Evolutionary conservation across 73 alveolate species (phyloP), one percentile per base, ranked within the genome.

Genomic region (Symbiodinium pilosum): DNA sequence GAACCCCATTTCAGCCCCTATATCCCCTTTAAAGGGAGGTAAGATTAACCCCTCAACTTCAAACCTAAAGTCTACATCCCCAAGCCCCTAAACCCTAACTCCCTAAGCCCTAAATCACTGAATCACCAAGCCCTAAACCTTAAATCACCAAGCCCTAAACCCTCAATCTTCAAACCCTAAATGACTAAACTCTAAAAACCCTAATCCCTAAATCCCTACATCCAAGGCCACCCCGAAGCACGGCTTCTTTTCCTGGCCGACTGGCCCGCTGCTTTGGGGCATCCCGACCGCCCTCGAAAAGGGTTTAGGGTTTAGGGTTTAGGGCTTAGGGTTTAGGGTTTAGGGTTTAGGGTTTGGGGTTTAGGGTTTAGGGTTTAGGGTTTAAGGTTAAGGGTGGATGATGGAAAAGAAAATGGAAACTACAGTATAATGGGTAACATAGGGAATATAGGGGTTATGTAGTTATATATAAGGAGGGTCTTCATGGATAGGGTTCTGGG

Each of bases 241-340:
- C 81, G 39, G 0, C 1, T 64, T 18, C 81, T 64, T 18, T 38
- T 64, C 81, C 38, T 64, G 38, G 81, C 81, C 20, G 81, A 64
- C 81, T 64, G 81, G 81, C 81, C 81, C 30, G 81, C 81, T 9
- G 81, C 81, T 18, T 38, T 64, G 38, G 81, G 81, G 81, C 30
- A 18, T 34, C 81, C 81, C 38, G 81, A 38, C 41, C 34, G 38
- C 0, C 38, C 4, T 30, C 12, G 21, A 9, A 9, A 47, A 14
- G 59, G 59, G 59, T 47, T 47, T 64, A 20, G 73, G 73, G 36
- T 47, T 26, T 64, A 1, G 81, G 18, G 81, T 64, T 64, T 47
- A 28, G 81, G 39, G 38, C 26, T 56, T 0, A 3, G 75, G 75
- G 75, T 56, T 56, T 56, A 56, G 75, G 75, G 34, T 56, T 20